Percentiles rank a stretch among this genome's conserved stretches.
These are phyloP conservation scores for Sugiyamaella valdiviana DNA, from an alignment of 805 yeast genomes.

Conservation along the genomic window DNA sequence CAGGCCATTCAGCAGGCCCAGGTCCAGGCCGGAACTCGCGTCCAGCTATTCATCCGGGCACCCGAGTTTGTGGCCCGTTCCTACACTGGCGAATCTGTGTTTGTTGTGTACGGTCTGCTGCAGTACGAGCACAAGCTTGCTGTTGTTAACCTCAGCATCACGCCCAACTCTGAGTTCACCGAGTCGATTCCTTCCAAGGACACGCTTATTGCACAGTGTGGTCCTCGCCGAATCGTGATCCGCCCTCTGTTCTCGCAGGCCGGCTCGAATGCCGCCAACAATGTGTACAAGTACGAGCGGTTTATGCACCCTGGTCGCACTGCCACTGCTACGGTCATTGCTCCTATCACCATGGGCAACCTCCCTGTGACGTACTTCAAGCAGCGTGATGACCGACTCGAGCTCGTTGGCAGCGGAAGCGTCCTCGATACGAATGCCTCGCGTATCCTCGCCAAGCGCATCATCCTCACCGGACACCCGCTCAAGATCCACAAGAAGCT, in stretches of 20 bases:
- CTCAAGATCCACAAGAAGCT: slow-evolving; percentile 89
- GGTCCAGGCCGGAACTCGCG: slow-evolving; percentile 57
- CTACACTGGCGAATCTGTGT: slow-evolving; percentile 44
- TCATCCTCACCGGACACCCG: slow-evolving; percentile 88
- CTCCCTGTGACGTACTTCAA: slow-evolving; percentile 83
- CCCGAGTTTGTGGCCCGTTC: slow-evolving; percentile 50
- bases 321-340: slow-evolving; percentile 77
- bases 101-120: slow-evolving; percentile 66
- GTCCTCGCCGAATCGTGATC: slow-evolving; percentile 80
- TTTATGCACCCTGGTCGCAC: slow-evolving; percentile 73
- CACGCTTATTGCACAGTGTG: slow-evolving; percentile 79
- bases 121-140: slow-evolving; percentile 84
- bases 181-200: slow-evolving; percentile 83
- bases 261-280: slow-evolving; percentile 62
- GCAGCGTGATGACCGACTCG: slow-evolving; percentile 37
- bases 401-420: slow-evolving; percentile 83
- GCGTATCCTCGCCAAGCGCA: slow-evolving; percentile 81
- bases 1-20: slow-evolving; percentile 42
- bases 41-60: slow-evolving; percentile 49
- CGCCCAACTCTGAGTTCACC: slow-evolving; percentile 85
- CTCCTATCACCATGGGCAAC: slow-evolving; percentile 72
- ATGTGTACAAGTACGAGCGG: slow-evolving; percentile 80
- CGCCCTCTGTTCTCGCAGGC: slow-evolving; percentile 79
- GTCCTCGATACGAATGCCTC: slow-evolving; percentile 80
- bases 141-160: slow-evolving; percentile 72